Base-by-base conservation (phyloP, 202 grass and related monocot species). In the Setaria viridis region DNA sequence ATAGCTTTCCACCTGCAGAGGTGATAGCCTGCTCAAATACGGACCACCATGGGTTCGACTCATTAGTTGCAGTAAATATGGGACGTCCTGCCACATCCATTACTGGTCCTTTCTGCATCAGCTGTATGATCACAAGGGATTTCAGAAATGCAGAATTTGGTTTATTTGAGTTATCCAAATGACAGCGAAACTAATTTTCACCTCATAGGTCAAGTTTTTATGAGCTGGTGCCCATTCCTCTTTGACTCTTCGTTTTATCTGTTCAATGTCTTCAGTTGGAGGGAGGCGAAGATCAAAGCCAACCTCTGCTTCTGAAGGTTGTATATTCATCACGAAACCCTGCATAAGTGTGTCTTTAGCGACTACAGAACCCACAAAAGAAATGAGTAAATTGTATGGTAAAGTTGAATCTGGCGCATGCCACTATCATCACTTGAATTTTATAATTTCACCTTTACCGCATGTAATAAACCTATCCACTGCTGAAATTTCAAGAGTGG, bases 251-350 rank as follows among this genome's bases (percentile, higher is more conserved):
- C 85, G 89, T 59, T 77, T 83, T 54, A 99, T 83, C 17, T 94
- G 88, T 39, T 94, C 92, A 34, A 77, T 67, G 80, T 96, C 86
- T 90, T 82, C 84, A 4, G 93, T 94, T 87, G 97, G 93, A 68
- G 93, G 93, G 68, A 99, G 62, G 19, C 97, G 88, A 75, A 99
- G 14, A 90, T 99, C 90, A 87, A 96, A 99, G 41, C 93, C 97
- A 34, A 99, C 92, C 85, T 96, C 96, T 19, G 88, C 93, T 90
- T 99, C 93, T 80, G 96, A 99, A 84, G 96, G 96, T 95, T 99
- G 96, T 93, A 99, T 84, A 80, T 99, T 99, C 91, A 99, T 99
- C 74, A 96, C 88, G 87, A 96, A 99, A 71, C 91, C 97, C 97
- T 96, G 79, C 70, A 95, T 51, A 21, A 30, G 81, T 80, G 63